Evolutionary conservation across 495 filamentous ascomycete genomes (phyloP), one percentile per base, ranked within the genome.

Genomic region (Hypoxylon lenormandii): DNA sequence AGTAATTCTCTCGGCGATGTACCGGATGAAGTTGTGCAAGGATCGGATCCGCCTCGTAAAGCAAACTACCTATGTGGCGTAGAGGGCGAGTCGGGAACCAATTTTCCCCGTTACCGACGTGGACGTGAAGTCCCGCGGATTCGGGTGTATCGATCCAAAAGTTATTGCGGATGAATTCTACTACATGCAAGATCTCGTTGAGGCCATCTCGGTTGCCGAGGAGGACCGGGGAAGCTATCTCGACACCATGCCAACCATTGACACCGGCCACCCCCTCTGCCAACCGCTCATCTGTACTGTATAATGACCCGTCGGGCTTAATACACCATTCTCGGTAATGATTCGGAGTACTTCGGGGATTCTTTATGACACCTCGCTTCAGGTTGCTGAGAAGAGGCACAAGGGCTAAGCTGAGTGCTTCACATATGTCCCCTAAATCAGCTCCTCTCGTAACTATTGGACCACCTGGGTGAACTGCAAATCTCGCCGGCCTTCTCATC

Each of bases 151-250:
- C 19, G 2, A 38, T 63, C 60, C 33, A 69, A 16, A 58, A 60
- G 1, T 53, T 52, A 7, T 33, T 49, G 12, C 46, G 38, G 6
- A 74, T 16, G 5, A 60, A 57, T 2, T 72, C 30, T 7, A 66
- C 53, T 10, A 74, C 64, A 12, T 21, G 47, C 1, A 64, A 64
- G 3, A 66, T 59, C n/a, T 72, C 54, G 0, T 53, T 40, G 18
- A 64, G 72, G 0, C 55, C 65, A 5, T 62, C 64, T 0, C 28
- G 8, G 1, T 51, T 69, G 2, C 47, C 64, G 60, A 56, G 69
- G 0, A 74, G 57, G 0, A 69, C 68, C 0, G 72, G 72, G 0
- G 68, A 72, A 0, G 57, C 21, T 0, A 74, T 37, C 16, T 74
- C 69, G 0, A 52, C 38, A 0, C 54, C 38, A 5, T 19, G n/a